These are phyloP conservation scores for Herpetomonas muscarum DNA, from an alignment of 208 protist species.

Conservation along the genomic window DNA sequence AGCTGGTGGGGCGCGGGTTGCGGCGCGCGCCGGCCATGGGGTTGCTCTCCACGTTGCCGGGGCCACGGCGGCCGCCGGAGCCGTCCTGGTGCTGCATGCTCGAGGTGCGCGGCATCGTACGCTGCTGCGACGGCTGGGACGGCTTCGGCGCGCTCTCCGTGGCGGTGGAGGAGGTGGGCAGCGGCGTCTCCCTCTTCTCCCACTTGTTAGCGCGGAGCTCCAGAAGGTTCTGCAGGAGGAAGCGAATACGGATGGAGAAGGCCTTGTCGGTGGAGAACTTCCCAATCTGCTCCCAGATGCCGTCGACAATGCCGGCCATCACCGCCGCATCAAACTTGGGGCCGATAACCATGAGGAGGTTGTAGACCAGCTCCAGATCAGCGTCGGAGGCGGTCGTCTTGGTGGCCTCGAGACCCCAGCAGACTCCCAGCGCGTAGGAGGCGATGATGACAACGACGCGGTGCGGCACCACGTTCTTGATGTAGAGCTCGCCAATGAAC, in stretches of 20 bases:
- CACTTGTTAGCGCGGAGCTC: conserved; percentile 64
- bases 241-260: conserved; percentile 77
- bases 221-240: conserved; percentile 81
- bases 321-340: conserved; percentile 69
- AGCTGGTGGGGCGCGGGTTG: conserved; percentile 41
- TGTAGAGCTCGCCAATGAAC: conserved; percentile 88
- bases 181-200: conserved; percentile 44
- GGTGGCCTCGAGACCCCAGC: conserved; percentile 12
- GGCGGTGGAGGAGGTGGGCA: conserved; percentile 20
- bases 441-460: conserved; percentile 62
- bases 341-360: conserved; percentile 78
- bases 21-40: conserved; percentile 10
- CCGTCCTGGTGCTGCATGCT: conserved; percentile 26
- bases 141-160: conserved; percentile 22
- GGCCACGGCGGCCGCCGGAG: conserved; percentile 9
- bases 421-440: conserved; percentile 30
- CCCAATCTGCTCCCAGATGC: conserved; percentile 55
- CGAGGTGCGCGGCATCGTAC: conserved; percentile 20
- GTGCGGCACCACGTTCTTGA: conserved; percentile 58
- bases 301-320: conserved; percentile 13
- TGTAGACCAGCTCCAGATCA: conserved; percentile 78
- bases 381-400: conserved; percentile 53
- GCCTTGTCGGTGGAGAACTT: conserved; percentile 34
- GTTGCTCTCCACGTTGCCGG: conserved; percentile 5
- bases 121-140: conserved; percentile 16